Conservation (phyloP, 306 rosid genomes). For the Urtica urens region DNA sequence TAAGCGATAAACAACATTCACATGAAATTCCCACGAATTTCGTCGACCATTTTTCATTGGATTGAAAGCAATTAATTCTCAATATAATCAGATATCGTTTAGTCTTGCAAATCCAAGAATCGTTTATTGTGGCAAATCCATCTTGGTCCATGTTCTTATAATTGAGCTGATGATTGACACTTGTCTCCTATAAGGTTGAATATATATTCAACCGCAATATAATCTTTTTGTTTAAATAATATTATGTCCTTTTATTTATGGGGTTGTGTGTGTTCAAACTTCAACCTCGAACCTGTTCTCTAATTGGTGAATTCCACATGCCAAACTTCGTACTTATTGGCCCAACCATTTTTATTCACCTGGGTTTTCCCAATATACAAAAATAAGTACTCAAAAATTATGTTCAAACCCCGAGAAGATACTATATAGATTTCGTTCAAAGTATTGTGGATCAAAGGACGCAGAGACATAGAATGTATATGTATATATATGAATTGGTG, state of each 20-base stretch:
- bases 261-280: slow-evolving; percentile 7
- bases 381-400: slow-evolving; percentile 11
- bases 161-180: slow-evolving; percentile 34
- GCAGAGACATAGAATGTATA: not conserved
- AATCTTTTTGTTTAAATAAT: not conserved
- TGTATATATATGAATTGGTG: not conserved
- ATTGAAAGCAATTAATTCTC: not conserved
- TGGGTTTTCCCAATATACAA: slow-evolving; percentile 26
- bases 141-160: slow-evolving; percentile 5
- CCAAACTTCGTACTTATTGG: slow-evolving; percentile 7
- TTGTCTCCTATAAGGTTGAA: slow-evolving; percentile 13
- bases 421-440: not conserved
- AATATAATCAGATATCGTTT: not conserved
- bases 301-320: slow-evolving; percentile 1
- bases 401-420: slow-evolving; percentile 1
- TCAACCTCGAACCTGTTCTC: slow-evolving; percentile 7
- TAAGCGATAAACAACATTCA: not conserved
- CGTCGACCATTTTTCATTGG: no score
- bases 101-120: not conserved
- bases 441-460: not conserved
- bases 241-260: slow-evolving; percentile 11
- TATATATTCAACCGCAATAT: not conserved
- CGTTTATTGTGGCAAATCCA: not conserved
- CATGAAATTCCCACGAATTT: no score
- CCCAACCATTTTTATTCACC: slow-evolving; percentile 11